Evolutionary conservation across 129 eudicot genomes (phyloP).

Genomic region (Arctium lappa): DNA sequence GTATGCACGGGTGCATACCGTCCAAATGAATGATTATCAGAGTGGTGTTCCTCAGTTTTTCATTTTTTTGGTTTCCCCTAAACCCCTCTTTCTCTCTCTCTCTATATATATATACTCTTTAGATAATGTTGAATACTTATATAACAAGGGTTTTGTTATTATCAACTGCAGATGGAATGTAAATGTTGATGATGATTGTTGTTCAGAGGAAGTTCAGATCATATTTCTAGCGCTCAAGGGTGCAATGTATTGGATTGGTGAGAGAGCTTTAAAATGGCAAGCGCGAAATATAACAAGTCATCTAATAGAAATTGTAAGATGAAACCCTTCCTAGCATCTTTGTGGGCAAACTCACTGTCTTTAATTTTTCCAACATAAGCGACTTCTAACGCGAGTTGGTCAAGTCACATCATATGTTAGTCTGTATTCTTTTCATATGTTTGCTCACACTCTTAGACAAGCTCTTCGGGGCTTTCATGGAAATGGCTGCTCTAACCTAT

Average conservation of each 20-base stretch:
- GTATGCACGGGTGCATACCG: too few relatives aligned
- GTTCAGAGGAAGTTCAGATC: slow-evolving; percentile 55
- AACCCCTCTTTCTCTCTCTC: too few relatives aligned
- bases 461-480: too few relatives aligned
- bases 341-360: background rate
- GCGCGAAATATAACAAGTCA: slow-evolving; percentile 38
- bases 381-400: background rate
- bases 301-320: slow-evolving; percentile 48
- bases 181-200: slow-evolving; percentile 35
- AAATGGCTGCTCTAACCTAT: too few relatives aligned
- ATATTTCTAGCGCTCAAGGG: slow-evolving; percentile 53
- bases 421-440: background rate
- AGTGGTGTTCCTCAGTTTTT: too few relatives aligned
- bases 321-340: background rate
- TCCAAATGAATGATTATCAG: too few relatives aligned
- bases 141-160: background rate
- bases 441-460: too few relatives aligned
- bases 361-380: background rate
- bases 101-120: background rate
- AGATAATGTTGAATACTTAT: background rate
- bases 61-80: too few relatives aligned
- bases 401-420: background rate
- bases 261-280: slow-evolving; percentile 36
- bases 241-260: slow-evolving; percentile 39
- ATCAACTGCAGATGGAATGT: slow-evolving; percentile 63